Conservation (phyloP, 768 basidiomycete species). For the Leccinellum luteum region DNA sequence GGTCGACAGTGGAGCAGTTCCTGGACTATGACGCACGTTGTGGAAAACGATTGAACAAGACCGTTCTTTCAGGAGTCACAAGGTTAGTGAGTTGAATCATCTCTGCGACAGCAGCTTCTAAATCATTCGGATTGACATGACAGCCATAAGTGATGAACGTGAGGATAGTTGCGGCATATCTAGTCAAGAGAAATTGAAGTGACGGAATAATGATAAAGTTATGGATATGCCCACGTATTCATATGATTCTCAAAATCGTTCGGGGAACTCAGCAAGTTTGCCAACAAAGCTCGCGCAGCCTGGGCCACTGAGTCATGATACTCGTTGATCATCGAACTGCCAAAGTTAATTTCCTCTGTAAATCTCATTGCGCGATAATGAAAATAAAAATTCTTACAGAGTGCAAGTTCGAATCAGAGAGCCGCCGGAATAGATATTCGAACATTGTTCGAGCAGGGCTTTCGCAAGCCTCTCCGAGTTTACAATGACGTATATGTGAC, state of each 20-base stretch:
- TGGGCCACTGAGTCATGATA: constrained; percentile 12
- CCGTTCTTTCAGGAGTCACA: constrained; percentile 21
- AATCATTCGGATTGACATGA: constrained; percentile 14
- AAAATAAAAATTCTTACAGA: constrained; percentile 1
- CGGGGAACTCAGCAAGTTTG: constrained; percentile 13
- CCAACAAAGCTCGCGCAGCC: constrained; percentile 7
- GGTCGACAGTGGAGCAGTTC: background rate
- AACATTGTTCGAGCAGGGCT: constrained; percentile 25
- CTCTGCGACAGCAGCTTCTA: constrained; percentile 14
- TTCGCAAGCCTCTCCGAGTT: constrained; percentile 23
- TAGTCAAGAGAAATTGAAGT: background rate
- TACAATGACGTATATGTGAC: constrained; percentile 23
- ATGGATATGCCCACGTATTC: constrained; percentile 14
- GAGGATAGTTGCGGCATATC: constrained; percentile 19
- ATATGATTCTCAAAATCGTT: constrained; percentile 13
- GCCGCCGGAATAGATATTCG: constrained; percentile 23
- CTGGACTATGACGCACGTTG: constrained; percentile 13
- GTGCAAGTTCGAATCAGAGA: constrained; percentile 5
- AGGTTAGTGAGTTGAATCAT: constrained; percentile 2
- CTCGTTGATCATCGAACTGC: constrained; percentile 6
- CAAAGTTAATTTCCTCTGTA: constrained; percentile 20
- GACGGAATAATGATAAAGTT: background rate
- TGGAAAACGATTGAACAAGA: constrained; percentile 20
- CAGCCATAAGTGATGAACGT: constrained; percentile 23
- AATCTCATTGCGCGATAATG: constrained; percentile 15